Evolutionary conservation across 176 grass and related monocot species (phyloP).

Genomic region (Pharus latifolius): DNA sequence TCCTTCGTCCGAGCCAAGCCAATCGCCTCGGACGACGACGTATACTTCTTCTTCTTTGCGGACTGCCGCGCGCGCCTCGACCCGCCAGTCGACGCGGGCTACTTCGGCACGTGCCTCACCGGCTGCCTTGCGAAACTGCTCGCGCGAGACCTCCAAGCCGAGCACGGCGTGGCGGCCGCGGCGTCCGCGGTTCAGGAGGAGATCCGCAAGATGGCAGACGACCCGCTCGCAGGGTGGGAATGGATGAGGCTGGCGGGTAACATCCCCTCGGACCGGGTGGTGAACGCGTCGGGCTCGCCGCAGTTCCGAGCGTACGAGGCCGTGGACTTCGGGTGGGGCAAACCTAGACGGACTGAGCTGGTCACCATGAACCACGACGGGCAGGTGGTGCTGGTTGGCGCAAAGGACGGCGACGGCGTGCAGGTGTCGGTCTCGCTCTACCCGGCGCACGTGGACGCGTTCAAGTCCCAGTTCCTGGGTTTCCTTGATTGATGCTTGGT

Average conservation of each 20-base stretch:
- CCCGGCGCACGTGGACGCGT: neutral
- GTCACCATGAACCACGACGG: constrained; percentile 31
- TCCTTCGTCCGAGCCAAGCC: neutral
- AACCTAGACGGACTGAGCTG: constrained; percentile 23
- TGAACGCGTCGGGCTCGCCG: constrained; percentile 21
- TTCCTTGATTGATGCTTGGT: neutral
- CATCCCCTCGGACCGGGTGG: neutral
- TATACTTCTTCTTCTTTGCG: constrained; percentile 6
- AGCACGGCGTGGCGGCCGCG: neutral
- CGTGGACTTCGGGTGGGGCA: constrained; percentile 46
- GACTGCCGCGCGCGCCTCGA: constrained; percentile 28
- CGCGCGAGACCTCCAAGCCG: neutral
- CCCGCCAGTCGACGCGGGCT: neutral
- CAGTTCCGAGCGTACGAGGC: constrained; percentile 29
- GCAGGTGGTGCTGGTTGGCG: constrained; percentile 6
- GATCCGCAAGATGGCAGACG: neutral
- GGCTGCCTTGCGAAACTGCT: neutral
- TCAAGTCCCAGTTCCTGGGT: neutral
- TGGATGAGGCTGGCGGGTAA: neutral
- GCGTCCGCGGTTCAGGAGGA: constrained; percentile 13
- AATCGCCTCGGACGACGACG: neutral
- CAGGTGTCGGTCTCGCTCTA: constrained; percentile 9
- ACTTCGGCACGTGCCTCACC: constrained; percentile 25
- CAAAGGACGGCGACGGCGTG: neutral
- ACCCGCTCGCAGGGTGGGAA: constrained; percentile 15